Evolutionary conservation across 148 eudicot species (phyloP).

Genomic region (Cornus suecica): DNA sequence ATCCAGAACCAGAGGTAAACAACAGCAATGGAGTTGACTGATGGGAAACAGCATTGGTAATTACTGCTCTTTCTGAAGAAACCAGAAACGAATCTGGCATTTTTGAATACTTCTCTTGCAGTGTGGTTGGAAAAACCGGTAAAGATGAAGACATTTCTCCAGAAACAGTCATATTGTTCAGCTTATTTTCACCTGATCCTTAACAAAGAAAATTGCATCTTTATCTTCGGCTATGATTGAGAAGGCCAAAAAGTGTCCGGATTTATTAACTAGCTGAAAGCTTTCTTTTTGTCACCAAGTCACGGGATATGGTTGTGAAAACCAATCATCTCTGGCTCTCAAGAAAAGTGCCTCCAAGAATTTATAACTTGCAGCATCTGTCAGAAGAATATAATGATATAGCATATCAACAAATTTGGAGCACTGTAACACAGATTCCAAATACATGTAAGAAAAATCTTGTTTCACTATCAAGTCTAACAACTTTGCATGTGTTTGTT

Average conservation of each 20-base stretch:
- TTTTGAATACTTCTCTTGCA: slow-evolving; percentile 38
- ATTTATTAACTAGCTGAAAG: neutral
- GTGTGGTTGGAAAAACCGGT: slow-evolving; percentile 28
- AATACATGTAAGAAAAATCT: neutral
- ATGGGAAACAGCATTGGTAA: slow-evolving; percentile 24
- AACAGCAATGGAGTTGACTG: slow-evolving; percentile 30
- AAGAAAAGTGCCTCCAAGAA: neutral
- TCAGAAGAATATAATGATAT: neutral
- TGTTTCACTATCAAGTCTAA: neutral
- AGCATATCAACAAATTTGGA: neutral
- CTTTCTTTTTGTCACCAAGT: neutral
- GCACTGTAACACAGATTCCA: neutral
- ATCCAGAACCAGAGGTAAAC: slow-evolving; percentile 42
- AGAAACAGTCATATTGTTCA: slow-evolving; percentile 28
- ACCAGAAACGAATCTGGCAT: slow-evolving; percentile 44
- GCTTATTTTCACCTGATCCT: slow-evolving; percentile 37
- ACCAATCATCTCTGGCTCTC: neutral
- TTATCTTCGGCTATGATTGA: slow-evolving; percentile 40
- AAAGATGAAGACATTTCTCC: slow-evolving; percentile 30
- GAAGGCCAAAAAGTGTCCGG: slow-evolving; percentile 2
- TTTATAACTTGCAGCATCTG: neutral
- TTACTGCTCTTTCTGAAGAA: slow-evolving; percentile 30
- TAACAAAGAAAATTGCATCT: slow-evolving; percentile 45
- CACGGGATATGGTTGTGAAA: neutral
- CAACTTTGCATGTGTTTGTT: too few relatives aligned